phyloP scores from a whole-genome alignment of 306 rosid species.

The Heteromeles arbutifolia region DNA sequence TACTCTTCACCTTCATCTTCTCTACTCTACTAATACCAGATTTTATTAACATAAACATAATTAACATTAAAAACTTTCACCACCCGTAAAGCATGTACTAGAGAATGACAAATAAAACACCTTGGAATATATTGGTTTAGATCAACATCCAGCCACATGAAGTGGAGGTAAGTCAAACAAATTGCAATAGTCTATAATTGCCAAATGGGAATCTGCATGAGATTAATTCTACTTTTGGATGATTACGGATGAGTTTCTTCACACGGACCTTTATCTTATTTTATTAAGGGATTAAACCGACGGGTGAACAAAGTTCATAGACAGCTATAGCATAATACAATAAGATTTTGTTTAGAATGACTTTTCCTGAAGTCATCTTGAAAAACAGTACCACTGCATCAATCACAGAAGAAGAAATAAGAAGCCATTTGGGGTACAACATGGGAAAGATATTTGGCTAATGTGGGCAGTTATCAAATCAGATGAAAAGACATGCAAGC shows the following conservation, averaged over 20 bases:
- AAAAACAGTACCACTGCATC: not conserved
- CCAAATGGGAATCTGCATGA: not conserved
- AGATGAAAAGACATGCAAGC: not conserved
- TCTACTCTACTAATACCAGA: constrained; percentile 20
- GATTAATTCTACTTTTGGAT: not conserved
- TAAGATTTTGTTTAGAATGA: not conserved
- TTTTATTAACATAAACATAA: not conserved
- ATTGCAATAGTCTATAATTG: not conserved
- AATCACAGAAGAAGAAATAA: not conserved
- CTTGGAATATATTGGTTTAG: not conserved
- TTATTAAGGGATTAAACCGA: not conserved
- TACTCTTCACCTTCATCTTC: constrained; percentile 41
- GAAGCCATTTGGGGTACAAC: not conserved
- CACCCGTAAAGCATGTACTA: not conserved
- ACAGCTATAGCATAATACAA: not conserved
- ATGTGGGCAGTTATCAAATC: not conserved
- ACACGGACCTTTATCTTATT: not conserved
- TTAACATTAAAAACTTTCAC: not conserved
- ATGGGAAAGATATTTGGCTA: not conserved
- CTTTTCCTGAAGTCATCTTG: not conserved
- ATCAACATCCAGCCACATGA: not conserved
- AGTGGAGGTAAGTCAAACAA: not conserved
- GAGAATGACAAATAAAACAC: not conserved
- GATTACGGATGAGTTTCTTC: not conserved
- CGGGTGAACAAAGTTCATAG: not conserved